Conservation (phyloP, 352 stramenopile species). For the Globisporangium orthogonon region DNA sequence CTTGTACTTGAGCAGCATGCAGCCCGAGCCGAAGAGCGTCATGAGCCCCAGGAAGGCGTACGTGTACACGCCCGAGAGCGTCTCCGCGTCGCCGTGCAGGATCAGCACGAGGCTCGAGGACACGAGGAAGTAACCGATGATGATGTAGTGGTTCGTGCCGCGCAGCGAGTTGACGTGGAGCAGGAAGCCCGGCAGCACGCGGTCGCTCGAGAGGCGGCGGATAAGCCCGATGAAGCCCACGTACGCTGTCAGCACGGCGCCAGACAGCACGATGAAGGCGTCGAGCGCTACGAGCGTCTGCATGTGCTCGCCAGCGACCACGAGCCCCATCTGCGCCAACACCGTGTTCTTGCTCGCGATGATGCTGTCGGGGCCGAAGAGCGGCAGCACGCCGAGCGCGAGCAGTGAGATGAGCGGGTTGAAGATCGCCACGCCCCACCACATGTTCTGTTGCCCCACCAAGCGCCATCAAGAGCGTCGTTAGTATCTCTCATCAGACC, state of each 20-base stretch:
- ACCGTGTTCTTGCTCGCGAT: slow-evolving; percentile 86
- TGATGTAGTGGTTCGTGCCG: slow-evolving; percentile 90
- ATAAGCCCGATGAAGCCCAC: slow-evolving; percentile 91
- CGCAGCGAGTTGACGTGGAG: slow-evolving; percentile 77
- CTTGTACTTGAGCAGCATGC: slow-evolving; percentile 95
- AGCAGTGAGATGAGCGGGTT: slow-evolving; percentile 92
- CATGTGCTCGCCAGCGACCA: slow-evolving; percentile 69
- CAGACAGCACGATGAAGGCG: slow-evolving; percentile 92
- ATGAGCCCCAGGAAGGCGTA: slow-evolving; percentile 95
- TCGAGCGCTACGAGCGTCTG: slow-evolving; percentile 82
- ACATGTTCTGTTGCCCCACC: slow-evolving; percentile 82
- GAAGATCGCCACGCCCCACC: slow-evolving; percentile 91
- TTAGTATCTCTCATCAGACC: not conserved
- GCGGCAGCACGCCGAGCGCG: slow-evolving; percentile 84
- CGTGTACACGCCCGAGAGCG: slow-evolving; percentile 92
- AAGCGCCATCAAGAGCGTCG: not conserved
- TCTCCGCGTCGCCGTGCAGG: slow-evolving; percentile 88
- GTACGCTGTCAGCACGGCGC: slow-evolving; percentile 91
- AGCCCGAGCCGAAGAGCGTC: slow-evolving; percentile 91
- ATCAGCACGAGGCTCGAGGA: slow-evolving; percentile 86
- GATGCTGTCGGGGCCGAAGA: slow-evolving; percentile 68
- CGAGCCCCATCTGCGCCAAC: slow-evolving; percentile 87
- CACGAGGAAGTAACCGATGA: slow-evolving; percentile 88
- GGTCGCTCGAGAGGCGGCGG: slow-evolving; percentile 89
- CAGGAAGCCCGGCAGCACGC: slow-evolving; percentile 75